Evolutionary conservation across 495 filamentous ascomycete species (phyloP).

Genomic region (Penicillium pancosmium): DNA sequence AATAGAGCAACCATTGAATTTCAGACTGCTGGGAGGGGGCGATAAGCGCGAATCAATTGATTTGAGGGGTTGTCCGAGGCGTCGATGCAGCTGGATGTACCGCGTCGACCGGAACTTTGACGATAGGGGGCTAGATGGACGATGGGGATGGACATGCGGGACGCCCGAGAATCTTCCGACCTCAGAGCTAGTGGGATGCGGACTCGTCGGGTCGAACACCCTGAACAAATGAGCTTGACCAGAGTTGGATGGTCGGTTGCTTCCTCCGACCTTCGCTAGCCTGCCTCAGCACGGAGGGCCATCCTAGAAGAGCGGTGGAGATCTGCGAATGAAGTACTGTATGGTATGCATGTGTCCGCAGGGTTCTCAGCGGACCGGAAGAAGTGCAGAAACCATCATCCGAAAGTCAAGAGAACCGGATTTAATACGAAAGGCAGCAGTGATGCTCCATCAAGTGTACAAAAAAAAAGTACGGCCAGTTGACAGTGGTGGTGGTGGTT

Average conservation of each 20-base stretch:
- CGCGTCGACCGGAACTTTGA: not conserved
- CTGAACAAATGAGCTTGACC: not conserved
- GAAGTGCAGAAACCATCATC: not conserved
- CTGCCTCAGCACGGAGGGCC: conserved; percentile 5
- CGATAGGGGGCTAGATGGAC: not conserved
- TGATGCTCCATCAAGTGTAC: not conserved
- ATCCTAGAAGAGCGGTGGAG: conserved; percentile 5
- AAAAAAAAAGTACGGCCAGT: not conserved
- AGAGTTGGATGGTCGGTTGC: not conserved
- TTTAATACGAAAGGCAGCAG: too few relatives aligned
- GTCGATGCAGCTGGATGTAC: not conserved
- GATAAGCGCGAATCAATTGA: conserved; percentile 22
- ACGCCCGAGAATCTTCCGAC: not conserved
- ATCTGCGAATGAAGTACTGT: not conserved
- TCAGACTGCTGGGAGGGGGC: not conserved
- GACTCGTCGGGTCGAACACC: not conserved
- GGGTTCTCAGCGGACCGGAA: not conserved
- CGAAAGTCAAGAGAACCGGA: not conserved
- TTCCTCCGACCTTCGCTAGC: conserved; percentile 10
- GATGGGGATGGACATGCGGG: not conserved
- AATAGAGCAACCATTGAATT: conserved; percentile 1
- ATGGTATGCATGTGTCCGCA: not conserved
- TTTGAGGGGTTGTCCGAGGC: not conserved
- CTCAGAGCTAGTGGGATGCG: not conserved
- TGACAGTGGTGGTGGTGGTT: not conserved